A percentile compares a stretch with the other conserved stretches of the same genome.
Conservation (phyloP, 192 early-diverging fungal genomes). For the Phlyctochytrium bullatum region DNA sequence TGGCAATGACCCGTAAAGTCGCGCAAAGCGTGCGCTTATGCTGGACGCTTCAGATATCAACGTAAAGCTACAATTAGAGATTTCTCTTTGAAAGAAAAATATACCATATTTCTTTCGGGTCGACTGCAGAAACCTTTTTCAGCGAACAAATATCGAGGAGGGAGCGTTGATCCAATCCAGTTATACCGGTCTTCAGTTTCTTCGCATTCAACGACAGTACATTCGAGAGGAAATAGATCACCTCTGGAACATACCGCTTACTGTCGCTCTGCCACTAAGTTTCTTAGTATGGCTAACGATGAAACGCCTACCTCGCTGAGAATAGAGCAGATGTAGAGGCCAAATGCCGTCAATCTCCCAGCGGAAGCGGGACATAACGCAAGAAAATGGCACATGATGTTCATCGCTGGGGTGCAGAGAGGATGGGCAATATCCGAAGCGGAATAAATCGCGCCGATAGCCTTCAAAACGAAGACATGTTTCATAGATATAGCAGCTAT, state of each 20-base stretch:
- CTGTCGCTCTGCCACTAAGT: slow-evolving; percentile 50
- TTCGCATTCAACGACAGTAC: too few species aligned
- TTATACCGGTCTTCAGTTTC: too few species aligned
- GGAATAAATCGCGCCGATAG: slow-evolving; percentile 76
- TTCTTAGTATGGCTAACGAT: slow-evolving; percentile 10
- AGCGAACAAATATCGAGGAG: too few species aligned
- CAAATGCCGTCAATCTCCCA: slow-evolving; percentile 59
- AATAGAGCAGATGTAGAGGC: slow-evolving; percentile 71
- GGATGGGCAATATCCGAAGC: slow-evolving; percentile 86
- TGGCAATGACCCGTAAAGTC: slow-evolving; percentile 21
- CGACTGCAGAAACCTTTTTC: too few species aligned
- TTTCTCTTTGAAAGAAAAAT: too few species aligned
- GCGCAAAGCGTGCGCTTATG: too few species aligned
- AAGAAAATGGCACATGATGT: slow-evolving; percentile 74
- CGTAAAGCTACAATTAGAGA: too few species aligned
- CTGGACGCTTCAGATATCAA: too few species aligned
- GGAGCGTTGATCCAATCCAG: too few species aligned
- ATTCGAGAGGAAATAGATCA: slow-evolving; percentile 40
- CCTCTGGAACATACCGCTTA: slow-evolving; percentile 67
- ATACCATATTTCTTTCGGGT: too few species aligned
- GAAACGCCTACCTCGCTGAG: slow-evolving; percentile 56
- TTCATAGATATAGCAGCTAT: slow-evolving; percentile 3
- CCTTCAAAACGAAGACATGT: slow-evolving; percentile 57
- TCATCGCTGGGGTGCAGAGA: slow-evolving; percentile 77
- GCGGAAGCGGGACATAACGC: slow-evolving; percentile 54